These are phyloP conservation scores for Avena eriantha DNA, from an alignment of 176 grass and related monocot species.

Conservation along the genomic window DNA sequence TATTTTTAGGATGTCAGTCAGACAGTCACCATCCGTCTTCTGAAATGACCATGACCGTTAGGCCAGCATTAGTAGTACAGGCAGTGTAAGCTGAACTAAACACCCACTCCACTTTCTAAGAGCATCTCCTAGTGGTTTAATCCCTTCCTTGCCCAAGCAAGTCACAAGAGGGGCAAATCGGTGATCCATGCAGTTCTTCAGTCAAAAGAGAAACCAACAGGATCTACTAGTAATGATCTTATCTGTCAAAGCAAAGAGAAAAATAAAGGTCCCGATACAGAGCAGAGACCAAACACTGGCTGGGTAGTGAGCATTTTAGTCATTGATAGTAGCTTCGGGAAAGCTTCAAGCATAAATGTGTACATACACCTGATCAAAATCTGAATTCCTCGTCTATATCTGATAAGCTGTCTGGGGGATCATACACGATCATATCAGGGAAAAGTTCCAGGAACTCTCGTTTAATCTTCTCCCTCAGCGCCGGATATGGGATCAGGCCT, in stretches of 20 bases:
- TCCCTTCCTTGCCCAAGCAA: neutral
- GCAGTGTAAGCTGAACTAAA: neutral
- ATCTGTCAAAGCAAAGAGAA: neutral
- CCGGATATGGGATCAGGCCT: constrained; percentile 77
- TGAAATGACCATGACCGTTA: neutral
- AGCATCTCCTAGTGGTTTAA: no score
- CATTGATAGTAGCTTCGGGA: neutral
- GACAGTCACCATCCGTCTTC: constrained; percentile 7
- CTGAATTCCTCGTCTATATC: constrained; percentile 60
- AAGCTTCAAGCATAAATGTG: neutral
- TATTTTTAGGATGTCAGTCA: neutral
- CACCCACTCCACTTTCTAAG: no score
- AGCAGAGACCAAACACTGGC: neutral
- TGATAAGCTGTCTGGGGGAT: constrained; percentile 66
- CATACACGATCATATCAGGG: constrained; percentile 90
- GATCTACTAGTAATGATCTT: neutral
- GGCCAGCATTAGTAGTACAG: neutral
- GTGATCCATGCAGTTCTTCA: neutral
- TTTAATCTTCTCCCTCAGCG: constrained; percentile 87
- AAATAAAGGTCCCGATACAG: neutral
- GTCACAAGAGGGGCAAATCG: no score
- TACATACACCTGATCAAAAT: constrained; percentile 30
- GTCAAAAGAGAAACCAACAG: neutral
- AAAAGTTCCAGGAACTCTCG: constrained; percentile 86
- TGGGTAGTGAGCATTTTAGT: neutral